phyloP scores from a whole-genome alignment of 768 basidiomycete genomes.

The Coprinopsis strossmayeri region DNA sequence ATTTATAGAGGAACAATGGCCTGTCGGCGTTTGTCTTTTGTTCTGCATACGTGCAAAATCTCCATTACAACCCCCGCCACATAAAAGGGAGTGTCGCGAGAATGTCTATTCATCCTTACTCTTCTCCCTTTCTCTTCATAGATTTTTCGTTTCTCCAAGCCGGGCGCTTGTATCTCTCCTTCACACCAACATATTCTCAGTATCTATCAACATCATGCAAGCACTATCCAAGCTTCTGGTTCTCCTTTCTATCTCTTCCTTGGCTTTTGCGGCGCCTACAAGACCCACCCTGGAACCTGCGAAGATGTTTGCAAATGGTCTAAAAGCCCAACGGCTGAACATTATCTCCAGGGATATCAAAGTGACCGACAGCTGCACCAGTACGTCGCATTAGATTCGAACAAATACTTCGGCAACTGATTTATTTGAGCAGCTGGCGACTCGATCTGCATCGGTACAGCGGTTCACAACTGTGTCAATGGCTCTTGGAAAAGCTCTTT shows the following conservation, averaged over 20 bases:
- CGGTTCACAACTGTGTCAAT: too few relatives aligned
- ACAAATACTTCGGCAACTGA: slow-evolving; percentile 26
- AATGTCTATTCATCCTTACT: slow-evolving; percentile 8
- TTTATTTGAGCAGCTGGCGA: slow-evolving; percentile 36
- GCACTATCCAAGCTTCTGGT: slow-evolving; percentile 18
- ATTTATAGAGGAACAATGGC: too few relatives aligned
- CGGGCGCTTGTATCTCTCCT: slow-evolving; percentile 33
- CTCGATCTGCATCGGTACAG: background rate
- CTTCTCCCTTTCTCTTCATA: slow-evolving; percentile 11
- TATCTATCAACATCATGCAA: slow-evolving; percentile 15
- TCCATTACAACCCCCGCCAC: background rate
- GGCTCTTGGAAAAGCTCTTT: too few relatives aligned
- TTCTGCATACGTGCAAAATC: background rate
- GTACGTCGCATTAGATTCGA: slow-evolving; percentile 21
- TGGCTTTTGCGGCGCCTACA: slow-evolving; percentile 19
- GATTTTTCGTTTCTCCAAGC: slow-evolving; percentile 17
- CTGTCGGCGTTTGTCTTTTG: too few relatives aligned
- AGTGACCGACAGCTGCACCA: slow-evolving; percentile 34
- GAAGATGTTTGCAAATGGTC: slow-evolving; percentile 42
- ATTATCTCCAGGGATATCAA: slow-evolving; percentile 35
- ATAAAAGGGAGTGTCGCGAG: background rate
- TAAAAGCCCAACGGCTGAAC: slow-evolving; percentile 46
- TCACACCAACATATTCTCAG: slow-evolving; percentile 8
- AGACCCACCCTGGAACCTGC: slow-evolving; percentile 26
- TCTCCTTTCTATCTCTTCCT: slow-evolving; percentile 4